Conservation (phyloP, 768 basidiomycete species). For the Suillus tomentosus region DNA sequence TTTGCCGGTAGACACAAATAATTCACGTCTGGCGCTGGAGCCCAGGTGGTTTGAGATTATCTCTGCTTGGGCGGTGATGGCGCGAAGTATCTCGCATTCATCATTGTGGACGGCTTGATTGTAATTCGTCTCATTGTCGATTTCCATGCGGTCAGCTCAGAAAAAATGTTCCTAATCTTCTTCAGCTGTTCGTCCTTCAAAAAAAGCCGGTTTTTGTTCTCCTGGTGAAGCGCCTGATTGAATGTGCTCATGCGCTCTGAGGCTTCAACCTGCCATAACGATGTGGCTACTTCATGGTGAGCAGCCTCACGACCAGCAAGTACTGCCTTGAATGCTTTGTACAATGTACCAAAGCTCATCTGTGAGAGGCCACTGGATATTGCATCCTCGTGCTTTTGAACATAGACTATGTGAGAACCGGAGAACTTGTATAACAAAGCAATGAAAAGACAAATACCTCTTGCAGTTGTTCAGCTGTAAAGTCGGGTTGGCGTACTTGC, state of each 20-base stretch:
- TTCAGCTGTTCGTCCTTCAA: not conserved
- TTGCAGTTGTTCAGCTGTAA: not conserved
- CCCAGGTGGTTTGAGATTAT: too few relatives aligned
- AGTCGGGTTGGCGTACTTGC: not conserved
- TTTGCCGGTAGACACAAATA: not conserved
- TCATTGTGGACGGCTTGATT: not conserved
- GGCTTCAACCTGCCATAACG: not conserved
- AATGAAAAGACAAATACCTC: not conserved
- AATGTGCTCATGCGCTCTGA: not conserved
- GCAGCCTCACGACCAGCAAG: not conserved
- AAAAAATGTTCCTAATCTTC: not conserved
- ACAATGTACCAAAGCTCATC: not conserved
- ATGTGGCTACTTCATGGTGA: not conserved
- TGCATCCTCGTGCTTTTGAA: not conserved
- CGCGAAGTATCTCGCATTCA: not conserved
- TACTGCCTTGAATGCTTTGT: not conserved
- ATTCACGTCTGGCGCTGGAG: not conserved
- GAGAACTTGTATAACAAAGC: not conserved
- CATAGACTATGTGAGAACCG: not conserved
- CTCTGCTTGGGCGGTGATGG: not conserved
- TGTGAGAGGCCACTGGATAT: not conserved
- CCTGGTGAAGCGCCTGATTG: not conserved
- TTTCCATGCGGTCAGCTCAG: not conserved
- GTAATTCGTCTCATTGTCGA: not conserved
- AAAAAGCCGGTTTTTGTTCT: not conserved